Evolutionary conservation across 441 rosid genomes (phyloP), one percentile per base, ranked within the genome.

Genomic region (Jatropha podagrica): DNA sequence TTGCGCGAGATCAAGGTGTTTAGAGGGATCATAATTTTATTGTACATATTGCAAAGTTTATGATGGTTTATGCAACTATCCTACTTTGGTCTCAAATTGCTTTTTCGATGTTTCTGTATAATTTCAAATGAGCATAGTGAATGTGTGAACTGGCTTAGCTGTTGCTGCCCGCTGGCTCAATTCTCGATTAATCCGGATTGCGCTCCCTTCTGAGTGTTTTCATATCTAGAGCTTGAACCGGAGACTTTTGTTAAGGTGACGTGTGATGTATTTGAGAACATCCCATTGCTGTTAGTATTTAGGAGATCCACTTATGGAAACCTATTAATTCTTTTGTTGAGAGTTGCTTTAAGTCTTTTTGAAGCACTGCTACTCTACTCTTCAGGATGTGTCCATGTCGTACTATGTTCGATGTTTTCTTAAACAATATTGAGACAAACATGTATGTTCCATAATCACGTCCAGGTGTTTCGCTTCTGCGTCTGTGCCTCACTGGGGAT

Each of bases 1-100:
- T 5, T 48, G 78, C 12, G 5, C 56, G 23, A 67, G 72, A 74
- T 65, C 11, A 7, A 42, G 65, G 20, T 71, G 54, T n/a, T 60
- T 14, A 42, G 42, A 44, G 54, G 20, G 73, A 63, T 37, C 58
- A 52, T 68, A 60, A 20, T 58, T 62, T 62, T 41, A 17, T 26
- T 62, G 74, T 76, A 76, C 64, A 69, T 76, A 62, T 71, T 66
- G 58, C 72, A 74, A 74, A 65, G 69, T 69, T 65, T 60, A n/a
- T 54, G 74, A 51, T 81, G 77, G 68, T 58, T 7, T 48, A 59
- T 67, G 77, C 64, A 52, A 73, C 37, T 68, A 27, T 72, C 71
- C 48, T 60, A 27, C 59, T 68, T 65, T 78, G 79, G n/a, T 78
- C 79, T 75, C 61, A 10, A 37, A 9, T 41, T n/a, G 14, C 8